Conservation (phyloP, 1,139 yeast genomes). For the Kodamaea sp. region DNA sequence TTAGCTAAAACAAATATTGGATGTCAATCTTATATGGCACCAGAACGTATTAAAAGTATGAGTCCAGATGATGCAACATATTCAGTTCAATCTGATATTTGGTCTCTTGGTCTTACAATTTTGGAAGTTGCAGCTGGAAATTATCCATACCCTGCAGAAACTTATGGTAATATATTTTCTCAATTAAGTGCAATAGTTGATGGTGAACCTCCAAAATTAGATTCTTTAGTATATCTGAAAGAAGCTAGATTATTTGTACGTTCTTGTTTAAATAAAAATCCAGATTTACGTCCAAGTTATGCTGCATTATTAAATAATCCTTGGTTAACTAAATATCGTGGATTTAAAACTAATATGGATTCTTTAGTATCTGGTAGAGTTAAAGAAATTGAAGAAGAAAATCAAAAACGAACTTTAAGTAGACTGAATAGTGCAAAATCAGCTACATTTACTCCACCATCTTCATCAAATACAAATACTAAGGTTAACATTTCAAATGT, state of each 20-base stretch:
- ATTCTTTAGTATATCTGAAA: conserved; percentile 51
- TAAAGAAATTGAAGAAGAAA: conserved; percentile 27
- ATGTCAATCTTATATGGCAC: conserved; percentile 98
- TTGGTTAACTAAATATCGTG: conserved; percentile 61
- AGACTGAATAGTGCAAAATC: conserved; percentile 11
- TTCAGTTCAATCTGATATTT: conserved; percentile 91
- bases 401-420: conserved; percentile 14
- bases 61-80: conserved; percentile 70
- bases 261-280: conserved; percentile 76
- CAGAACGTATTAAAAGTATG: conserved; percentile 76
- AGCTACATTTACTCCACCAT: conserved; percentile 2
- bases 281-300: conserved; percentile 81
- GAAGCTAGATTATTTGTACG: conserved; percentile 81
- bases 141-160: conserved; percentile 95
- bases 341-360: conserved; percentile 44
- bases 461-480: conserved; percentile 2
- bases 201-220: conserved; percentile 85
- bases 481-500: conserved; percentile 6
- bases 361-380: conserved; percentile 33
- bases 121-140: conserved; percentile 87
- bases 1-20: conserved; percentile 96
- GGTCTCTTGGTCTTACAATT: conserved; percentile 91
- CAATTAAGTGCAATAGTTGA: conserved; percentile 95
- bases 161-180: conserved; percentile 83
- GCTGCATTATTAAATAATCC: conserved; percentile 71